Evolutionary conservation across 2,329 filamentous ascomycete species (phyloP), one percentile per base, ranked within the genome.

Genomic region (Epichloe gansuensis): DNA sequence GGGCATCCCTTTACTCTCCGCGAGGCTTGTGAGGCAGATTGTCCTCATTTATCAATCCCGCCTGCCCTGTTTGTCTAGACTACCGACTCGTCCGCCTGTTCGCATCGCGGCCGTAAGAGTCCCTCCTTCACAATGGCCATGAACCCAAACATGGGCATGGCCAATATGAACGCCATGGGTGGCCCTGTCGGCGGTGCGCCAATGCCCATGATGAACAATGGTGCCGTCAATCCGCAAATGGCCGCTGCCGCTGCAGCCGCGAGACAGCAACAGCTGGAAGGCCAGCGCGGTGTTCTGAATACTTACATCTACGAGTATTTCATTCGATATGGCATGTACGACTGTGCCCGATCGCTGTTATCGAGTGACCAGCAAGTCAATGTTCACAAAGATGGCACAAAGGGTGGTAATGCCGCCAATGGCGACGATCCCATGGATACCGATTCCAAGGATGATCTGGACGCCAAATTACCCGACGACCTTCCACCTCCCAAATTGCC

Each of bases 261-360:
- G 58, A 61, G 60, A 54, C 71, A 73, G 54, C 68, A 72, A 56
- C 71, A 68, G 58, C 67, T 68, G 58, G 72, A 75, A 48, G 67
- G 65, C 55, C 74, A 72, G 59, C 80, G 78, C 58, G 72, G 76
- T 48, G 71, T 82, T 55, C 77, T 93, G 50, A 91, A 91, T 71
- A 91, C 88, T 21, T 91, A 91, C 67, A 93, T 93, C 59, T 93
- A 91, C 75, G 88, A 93, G 64, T 91, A 93, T 67, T 91, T 97
- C 59, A 75, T 96, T 59, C 88, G 87, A 63, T 86, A 89, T 67
- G 80, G 83, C 60, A 88, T 95, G 78, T 85, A 80, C 64, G 87
- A 93, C 59, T 85, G 87, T 65, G 93, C 93, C 59, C 82, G 88
- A 60, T 78, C 83, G 48, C 75, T 95, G 55, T 71, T 88, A 52